Percentiles rank a stretch among this genome's conserved stretches.
These are phyloP conservation scores for Phytophthora syringae DNA, from an alignment of 352 stramenopile genomes.

Conservation along the genomic window DNA sequence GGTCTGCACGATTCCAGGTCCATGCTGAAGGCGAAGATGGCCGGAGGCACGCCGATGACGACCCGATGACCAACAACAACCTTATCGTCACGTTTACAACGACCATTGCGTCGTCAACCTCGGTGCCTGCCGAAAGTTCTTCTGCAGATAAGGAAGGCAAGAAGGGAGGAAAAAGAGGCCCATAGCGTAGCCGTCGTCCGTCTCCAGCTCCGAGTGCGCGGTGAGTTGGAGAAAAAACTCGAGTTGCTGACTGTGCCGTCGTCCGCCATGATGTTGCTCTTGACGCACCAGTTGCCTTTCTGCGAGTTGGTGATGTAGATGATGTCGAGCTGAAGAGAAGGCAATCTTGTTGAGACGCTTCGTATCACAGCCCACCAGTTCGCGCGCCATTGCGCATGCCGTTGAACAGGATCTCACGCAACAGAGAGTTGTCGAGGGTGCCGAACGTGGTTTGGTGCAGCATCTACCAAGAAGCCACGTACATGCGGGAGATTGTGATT, in stretches of 20 bases:
- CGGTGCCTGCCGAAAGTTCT: constrained; percentile 3
- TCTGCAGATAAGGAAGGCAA: constrained; percentile 42
- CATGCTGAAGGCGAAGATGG: constrained; percentile 85
- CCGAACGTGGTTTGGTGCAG: too few relatives aligned
- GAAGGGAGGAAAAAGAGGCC: constrained; percentile 56
- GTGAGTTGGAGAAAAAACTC: constrained; percentile 81
- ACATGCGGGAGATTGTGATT: too few relatives aligned
- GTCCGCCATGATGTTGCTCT: constrained; percentile 61
- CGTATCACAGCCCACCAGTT: constrained; percentile 77
- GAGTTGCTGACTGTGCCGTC: constrained; percentile 63
- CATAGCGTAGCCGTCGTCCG: constrained; percentile 61
- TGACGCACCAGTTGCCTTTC: constrained; percentile 80
- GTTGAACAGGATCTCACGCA: constrained; percentile 83
- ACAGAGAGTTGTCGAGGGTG: constrained; percentile 69
- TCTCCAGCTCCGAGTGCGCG: constrained; percentile 66
- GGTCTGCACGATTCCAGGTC: too few relatives aligned
- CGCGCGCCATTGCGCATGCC: constrained; percentile 58
- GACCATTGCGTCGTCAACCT: constrained; percentile 48
- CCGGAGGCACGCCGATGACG: constrained; percentile 73
- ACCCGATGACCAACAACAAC: constrained; percentile 62
- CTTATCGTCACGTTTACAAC: constrained; percentile 85
- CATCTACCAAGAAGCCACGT: too few relatives aligned
- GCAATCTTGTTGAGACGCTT: constrained; percentile 86
- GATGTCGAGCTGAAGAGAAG: constrained; percentile 68
- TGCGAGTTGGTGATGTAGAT: constrained; percentile 88